Conservation (phyloP, 139 green algal genomes). For the Haematococcus lacustris region DNA sequence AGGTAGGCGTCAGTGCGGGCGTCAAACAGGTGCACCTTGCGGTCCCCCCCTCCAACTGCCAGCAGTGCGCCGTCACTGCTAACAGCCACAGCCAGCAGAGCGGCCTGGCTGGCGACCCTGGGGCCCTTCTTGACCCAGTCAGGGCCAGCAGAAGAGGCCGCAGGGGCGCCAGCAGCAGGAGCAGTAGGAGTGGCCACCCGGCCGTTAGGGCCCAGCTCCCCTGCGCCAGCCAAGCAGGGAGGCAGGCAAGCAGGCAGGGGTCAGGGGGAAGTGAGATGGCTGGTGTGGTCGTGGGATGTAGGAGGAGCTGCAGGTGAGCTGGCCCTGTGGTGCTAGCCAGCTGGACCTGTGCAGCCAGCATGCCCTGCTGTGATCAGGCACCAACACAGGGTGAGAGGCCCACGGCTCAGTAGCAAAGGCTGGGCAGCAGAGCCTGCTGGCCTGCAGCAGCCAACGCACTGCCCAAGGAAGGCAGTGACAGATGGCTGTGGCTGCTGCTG, state of each 20-base stretch:
- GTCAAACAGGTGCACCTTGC: slow-evolving; percentile 83
- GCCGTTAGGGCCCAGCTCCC: no score
- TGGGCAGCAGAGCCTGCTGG: not conserved
- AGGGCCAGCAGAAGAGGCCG: slow-evolving; percentile 4
- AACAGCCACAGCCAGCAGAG: slow-evolving; percentile 57
- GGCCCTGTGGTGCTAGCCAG: not conserved
- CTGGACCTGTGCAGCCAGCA: no score
- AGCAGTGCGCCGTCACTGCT: slow-evolving; percentile 66
- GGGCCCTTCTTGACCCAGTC: slow-evolving; percentile 18
- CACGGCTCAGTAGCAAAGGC: no score
- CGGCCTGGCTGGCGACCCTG: slow-evolving; percentile 5
- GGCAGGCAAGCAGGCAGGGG: not conserved
- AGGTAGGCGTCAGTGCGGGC: slow-evolving; percentile 23
- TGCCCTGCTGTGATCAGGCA: no score
- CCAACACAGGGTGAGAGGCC: no score
- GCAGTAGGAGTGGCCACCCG: no score
- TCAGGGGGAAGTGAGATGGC: not conserved
- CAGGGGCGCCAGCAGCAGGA: not conserved
- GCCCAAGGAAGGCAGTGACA: no score
- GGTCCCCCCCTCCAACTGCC: slow-evolving; percentile 73
- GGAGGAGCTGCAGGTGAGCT: not conserved
- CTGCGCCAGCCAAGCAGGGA: no score
- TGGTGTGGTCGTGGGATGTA: not conserved
- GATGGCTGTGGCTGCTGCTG: not conserved
- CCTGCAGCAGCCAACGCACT: not conserved